Percentiles rank a stretch among this genome's conserved stretches.
These are phyloP conservation scores for Mollisia scopiformis DNA, from an alignment of 2,329 filamentous ascomycete genomes.

Conservation along the genomic window DNA sequence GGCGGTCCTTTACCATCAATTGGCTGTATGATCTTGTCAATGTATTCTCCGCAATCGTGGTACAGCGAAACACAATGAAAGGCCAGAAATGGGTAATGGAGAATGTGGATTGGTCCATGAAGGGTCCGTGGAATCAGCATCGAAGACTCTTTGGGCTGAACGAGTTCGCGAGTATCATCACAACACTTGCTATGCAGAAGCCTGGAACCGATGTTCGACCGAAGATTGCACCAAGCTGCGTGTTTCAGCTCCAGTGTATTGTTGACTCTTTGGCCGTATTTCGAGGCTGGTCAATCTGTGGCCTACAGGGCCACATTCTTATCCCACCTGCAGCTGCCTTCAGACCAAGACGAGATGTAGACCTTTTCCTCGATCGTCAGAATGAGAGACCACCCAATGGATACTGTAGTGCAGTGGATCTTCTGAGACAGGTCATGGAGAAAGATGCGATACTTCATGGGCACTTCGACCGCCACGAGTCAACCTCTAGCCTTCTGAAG, in stretches of 20 bases:
- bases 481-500: conserved; percentile 25
- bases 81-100: conserved; percentile 40
- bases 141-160: conserved; percentile 47
- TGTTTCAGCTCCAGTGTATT: conserved; percentile 54
- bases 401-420: conserved; percentile 35
- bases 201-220: conserved; percentile 40
- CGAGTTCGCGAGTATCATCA: conserved; percentile 49
- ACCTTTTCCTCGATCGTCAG: conserved; percentile 46
- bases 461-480: conserved; percentile 20
- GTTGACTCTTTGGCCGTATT: conserved; percentile 50
- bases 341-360: conserved; percentile 43
- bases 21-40: conserved; percentile 57
- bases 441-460: conserved; percentile 31
- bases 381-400: conserved; percentile 34
- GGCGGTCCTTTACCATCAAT: conserved; percentile 51
- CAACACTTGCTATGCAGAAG: conserved; percentile 49
- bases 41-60: conserved; percentile 44
- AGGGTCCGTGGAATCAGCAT: conserved; percentile 41
- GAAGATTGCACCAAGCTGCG: conserved; percentile 48
- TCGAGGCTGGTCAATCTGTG: conserved; percentile 45
- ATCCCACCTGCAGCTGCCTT: conserved; percentile 40
- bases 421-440: conserved; percentile 37
- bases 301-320: conserved; percentile 41
- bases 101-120: conserved; percentile 45
- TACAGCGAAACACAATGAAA: conserved; percentile 41